A percentile compares a stretch with the other conserved stretches of the same genome.
These are phyloP conservation scores for Astrothelium subdiscretum DNA, from an alignment of 495 filamentous ascomycete genomes.

Conservation along the genomic window DNA sequence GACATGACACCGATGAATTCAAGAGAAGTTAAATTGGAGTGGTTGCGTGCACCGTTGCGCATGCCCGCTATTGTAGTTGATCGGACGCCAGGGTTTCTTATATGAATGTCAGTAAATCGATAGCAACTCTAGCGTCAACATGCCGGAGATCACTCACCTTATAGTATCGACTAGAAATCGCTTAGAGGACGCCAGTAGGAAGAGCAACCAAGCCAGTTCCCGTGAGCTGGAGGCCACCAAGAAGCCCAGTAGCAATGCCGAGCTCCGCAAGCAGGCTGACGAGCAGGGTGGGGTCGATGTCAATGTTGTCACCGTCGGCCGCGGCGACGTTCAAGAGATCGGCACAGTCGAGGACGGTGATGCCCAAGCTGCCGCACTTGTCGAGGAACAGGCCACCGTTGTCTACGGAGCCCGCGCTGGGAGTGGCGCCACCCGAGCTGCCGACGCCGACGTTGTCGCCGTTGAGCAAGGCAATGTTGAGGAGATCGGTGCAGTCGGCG, in stretches of 20 bases:
- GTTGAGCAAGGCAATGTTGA: constrained; percentile 4
- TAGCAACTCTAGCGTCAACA: not conserved
- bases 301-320: not conserved
- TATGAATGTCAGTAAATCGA: not conserved
- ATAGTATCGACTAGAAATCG: not conserved
- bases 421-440: not conserved
- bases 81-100: not conserved
- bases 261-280: not conserved
- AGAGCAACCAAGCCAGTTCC: not conserved
- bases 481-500: constrained; percentile 4
- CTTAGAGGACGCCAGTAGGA: not conserved
- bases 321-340: not conserved
- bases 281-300: not conserved
- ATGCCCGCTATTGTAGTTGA: not conserved
- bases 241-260: not conserved
- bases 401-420: not conserved
- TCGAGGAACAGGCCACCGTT: constrained; percentile 2
- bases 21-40: not conserved
- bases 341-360: constrained; percentile 5
- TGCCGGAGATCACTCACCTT: not conserved
- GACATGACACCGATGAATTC: not conserved
- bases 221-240: not conserved
- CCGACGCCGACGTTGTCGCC: not conserved
- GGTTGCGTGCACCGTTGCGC: not conserved
- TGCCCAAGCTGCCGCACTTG: not conserved